These are phyloP conservation scores for Clitocybe nebularis DNA, from an alignment of 1,284 basidiomycete species.

Conservation along the genomic window DNA sequence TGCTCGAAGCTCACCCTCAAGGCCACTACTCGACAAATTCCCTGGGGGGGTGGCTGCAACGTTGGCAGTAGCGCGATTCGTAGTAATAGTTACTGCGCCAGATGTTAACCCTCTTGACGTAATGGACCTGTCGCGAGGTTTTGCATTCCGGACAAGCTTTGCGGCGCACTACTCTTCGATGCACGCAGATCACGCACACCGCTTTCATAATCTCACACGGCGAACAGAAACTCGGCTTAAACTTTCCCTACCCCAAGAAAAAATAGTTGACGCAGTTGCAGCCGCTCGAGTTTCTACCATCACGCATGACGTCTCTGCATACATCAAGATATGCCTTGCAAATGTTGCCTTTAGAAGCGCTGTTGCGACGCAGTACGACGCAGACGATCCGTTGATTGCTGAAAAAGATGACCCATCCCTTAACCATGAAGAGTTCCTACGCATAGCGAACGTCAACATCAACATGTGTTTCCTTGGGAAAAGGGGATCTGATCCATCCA, in stretches of 20 bases:
- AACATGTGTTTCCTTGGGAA: constrained; percentile 35
- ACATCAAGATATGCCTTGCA: constrained; percentile 41
- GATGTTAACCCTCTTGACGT: constrained; percentile 75
- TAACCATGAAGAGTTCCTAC: constrained; percentile 45
- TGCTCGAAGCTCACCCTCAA: constrained; percentile 17
- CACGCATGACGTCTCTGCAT: constrained; percentile 30
- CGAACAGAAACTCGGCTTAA: constrained; percentile 44
- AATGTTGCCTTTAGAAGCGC: constrained; percentile 52
- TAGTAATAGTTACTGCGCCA: constrained; percentile 66
- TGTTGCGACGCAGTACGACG: constrained; percentile 58
- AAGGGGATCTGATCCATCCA: constrained; percentile 17
- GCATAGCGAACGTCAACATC: constrained; percentile 34
- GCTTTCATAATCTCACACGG: constrained; percentile 36
- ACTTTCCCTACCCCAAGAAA: constrained; percentile 58
- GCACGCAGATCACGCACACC: constrained; percentile 40
- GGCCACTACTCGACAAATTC: constrained; percentile 32
- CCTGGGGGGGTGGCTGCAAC: constrained; percentile 56
- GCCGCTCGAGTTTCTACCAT: constrained; percentile 37
- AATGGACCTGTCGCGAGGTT: constrained; percentile 65
- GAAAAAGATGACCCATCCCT: constrained; percentile 45
- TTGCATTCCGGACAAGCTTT: constrained; percentile 59
- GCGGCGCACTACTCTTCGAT: constrained; percentile 62
- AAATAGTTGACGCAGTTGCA: constrained; percentile 52
- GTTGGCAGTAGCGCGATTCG: constrained; percentile 60
- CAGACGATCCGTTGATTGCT: constrained; percentile 57